A percentile compares a stretch with the other conserved stretches of the same genome.
Evolutionary conservation across 257 asterid species (phyloP).

Genomic region (Haberlea rhodopensis): DNA sequence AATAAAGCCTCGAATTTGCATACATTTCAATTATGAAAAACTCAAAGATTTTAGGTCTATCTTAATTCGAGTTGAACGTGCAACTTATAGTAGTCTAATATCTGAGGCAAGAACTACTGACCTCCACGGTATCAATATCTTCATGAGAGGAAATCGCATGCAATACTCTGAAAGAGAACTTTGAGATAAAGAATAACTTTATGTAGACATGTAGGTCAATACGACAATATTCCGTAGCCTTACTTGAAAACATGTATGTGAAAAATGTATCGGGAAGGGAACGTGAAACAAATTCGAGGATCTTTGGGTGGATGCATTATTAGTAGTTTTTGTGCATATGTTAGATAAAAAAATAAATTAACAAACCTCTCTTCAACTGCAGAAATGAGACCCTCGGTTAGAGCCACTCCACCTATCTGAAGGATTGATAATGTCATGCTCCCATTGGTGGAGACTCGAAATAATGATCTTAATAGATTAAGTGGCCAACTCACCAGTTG

Average conservation of each 20-base stretch:
- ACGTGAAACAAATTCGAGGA: slow-evolving; percentile 12
- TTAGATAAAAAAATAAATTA: slow-evolving; percentile 8
- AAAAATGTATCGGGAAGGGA: slow-evolving; percentile 16
- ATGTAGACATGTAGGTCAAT: slow-evolving; percentile 21
- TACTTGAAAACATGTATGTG: background rate
- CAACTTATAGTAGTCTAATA: background rate
- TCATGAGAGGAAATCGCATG: slow-evolving; percentile 93
- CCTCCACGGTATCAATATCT: slow-evolving; percentile 99
- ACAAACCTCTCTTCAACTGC: slow-evolving; percentile 95
- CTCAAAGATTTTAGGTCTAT: background rate
- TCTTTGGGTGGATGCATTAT: slow-evolving; percentile 1
- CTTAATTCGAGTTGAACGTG: slow-evolving; percentile 1
- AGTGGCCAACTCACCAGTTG: slow-evolving; percentile 67
- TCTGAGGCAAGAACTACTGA: slow-evolving; percentile 26
- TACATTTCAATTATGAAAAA: slow-evolving; percentile 3
- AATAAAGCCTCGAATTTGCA: background rate
- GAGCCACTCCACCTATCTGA: slow-evolving; percentile 91
- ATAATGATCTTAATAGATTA: slow-evolving; percentile 23
- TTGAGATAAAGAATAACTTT: slow-evolving; percentile 11
- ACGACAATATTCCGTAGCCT: slow-evolving; percentile 2
- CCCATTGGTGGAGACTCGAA: background rate
- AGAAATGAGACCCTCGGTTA: slow-evolving; percentile 75
- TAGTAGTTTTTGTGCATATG: slow-evolving; percentile 16
- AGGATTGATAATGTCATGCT: slow-evolving; percentile 27
- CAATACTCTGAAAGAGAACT: slow-evolving; percentile 60